Base-by-base conservation (phyloP, 371 early-diverging fungal genomes). In the Mucor irregularis region DNA sequence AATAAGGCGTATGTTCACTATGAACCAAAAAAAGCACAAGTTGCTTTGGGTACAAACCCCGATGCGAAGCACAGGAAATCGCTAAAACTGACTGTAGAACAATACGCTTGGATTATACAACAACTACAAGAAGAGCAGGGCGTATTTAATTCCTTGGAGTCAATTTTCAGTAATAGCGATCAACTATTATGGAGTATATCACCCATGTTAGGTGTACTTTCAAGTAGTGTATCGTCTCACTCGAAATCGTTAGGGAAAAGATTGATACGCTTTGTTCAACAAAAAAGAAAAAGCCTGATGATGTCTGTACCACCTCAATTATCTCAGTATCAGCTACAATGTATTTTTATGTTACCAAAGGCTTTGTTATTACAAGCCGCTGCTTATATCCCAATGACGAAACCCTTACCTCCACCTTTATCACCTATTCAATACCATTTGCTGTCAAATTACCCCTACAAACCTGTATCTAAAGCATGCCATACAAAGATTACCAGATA, bases 21-120 rank as follows among this genome's bases (percentile, higher is more conserved):
- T 39, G 74, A 73, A 44, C 74, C 74, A 3, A 62, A 49, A 24
- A 49, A 51, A 17, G 45, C 51, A 16, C 63, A 64, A 21, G 63
- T 73, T 14, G 58, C 54, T 6, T 24, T 73, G 21, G 70, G 74
- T 5, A 62, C 56, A 9, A 60, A 62, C 45, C 61, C 69, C 35
- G 59, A 66, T 42, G 47, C 64, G 30, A 65, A 61, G 40, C 54
- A 62, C 29, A 39, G 61, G 26, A 56, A 63, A 21, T 5, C 5
- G 11, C 29, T 33, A 28, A 31, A 53, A 13, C 25, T 70, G 30
- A 58, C 70, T 17, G 48, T 70, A 24, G 68, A 73, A 45, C 70
- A 68, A 29, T 73, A 65, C 38, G 67, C 68, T 35, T 73, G 74
- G 74, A 47, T 73, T 10, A 62, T 73, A 28, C 66, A 61, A 25